These are phyloP conservation scores for Epichloe glyceriae DNA, from an alignment of 2,329 filamentous ascomycete species.

Conservation along the genomic window DNA sequence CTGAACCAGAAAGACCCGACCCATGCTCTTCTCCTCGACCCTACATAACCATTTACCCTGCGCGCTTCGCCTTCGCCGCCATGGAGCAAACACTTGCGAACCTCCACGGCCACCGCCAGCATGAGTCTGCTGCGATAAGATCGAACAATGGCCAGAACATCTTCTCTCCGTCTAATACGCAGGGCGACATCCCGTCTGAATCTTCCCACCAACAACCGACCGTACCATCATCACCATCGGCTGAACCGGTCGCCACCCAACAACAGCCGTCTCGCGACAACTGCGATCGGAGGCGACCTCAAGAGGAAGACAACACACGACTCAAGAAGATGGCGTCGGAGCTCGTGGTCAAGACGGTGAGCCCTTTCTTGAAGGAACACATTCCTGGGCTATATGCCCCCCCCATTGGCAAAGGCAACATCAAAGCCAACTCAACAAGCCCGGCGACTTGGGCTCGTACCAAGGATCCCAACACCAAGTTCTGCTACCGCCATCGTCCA, in stretches of 20 bases:
- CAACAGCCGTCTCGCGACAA: slow-evolving; percentile 26
- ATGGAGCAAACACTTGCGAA: slow-evolving; percentile 3
- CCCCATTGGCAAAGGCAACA: slow-evolving; percentile 49
- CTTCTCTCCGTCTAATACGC: background rate
- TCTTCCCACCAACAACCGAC: background rate
- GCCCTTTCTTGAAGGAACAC: slow-evolving; percentile 80
- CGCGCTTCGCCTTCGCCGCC: background rate
- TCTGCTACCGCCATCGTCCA: slow-evolving; percentile 88
- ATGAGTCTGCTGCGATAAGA: slow-evolving; percentile 1
- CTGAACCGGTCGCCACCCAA: slow-evolving; percentile 3
- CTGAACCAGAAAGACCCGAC: background rate
- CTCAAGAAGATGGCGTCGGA: slow-evolving; percentile 48
- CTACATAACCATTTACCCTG: background rate
- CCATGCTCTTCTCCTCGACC: background rate
- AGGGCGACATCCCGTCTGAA: background rate
- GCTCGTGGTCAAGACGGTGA: slow-evolving; percentile 64
- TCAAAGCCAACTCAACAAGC: slow-evolving; percentile 12
- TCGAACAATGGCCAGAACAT: background rate
- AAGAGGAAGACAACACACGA: slow-evolving; percentile 35
- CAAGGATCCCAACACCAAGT: slow-evolving; percentile 65
- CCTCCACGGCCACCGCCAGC: slow-evolving; percentile 1
- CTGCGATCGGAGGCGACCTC: slow-evolving; percentile 37
- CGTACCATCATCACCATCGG: slow-evolving; percentile 4
- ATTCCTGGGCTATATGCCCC: slow-evolving; percentile 84
- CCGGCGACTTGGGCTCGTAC: slow-evolving; percentile 13